phyloP scores from a whole-genome alignment of 805 yeast genomes.

The Suhomyces vadensis region DNA sequence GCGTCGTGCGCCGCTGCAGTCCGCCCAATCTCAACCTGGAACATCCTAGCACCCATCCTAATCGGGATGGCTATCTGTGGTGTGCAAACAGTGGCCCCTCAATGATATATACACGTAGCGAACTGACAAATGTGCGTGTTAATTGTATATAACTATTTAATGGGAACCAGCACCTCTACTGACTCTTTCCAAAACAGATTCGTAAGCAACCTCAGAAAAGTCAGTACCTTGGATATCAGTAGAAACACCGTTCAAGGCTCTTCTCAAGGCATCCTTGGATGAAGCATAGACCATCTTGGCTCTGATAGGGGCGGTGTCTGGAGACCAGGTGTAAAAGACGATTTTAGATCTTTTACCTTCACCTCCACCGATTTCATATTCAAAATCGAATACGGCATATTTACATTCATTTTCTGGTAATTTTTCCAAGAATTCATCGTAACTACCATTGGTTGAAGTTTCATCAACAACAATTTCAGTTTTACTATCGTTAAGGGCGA shows the following conservation, averaged over 20 bases:
- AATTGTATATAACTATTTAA: slow-evolving; percentile 15
- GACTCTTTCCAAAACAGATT: slow-evolving; percentile 86
- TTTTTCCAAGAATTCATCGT: slow-evolving; percentile 83
- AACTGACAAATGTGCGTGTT: too few species aligned
- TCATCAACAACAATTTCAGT: slow-evolving; percentile 89
- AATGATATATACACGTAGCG: too few species aligned
- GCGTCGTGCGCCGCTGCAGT: too few species aligned
- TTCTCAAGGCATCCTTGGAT: slow-evolving; percentile 97
- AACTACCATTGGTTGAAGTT: slow-evolving; percentile 71
- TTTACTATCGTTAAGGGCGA: slow-evolving; percentile 76
- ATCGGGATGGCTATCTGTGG: too few species aligned
- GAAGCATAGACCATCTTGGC: slow-evolving; percentile 98
- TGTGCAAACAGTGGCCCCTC: too few species aligned
- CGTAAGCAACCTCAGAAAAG: slow-evolving; percentile 94
- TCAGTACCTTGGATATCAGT: slow-evolving; percentile 98
- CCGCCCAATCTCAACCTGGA: too few species aligned
- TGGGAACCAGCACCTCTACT: slow-evolving; percentile 68
- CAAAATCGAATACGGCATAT: slow-evolving; percentile 96
- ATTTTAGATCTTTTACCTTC: slow-evolving; percentile 92
- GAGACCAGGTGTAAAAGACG: slow-evolving; percentile 85
- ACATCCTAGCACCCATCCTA: too few species aligned
- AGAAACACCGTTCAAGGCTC: slow-evolving; percentile 93
- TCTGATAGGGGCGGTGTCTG: slow-evolving; percentile 95
- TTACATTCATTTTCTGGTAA: slow-evolving; percentile 96
- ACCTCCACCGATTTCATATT: slow-evolving; percentile 83